Conservation (phyloP, 805 yeast species). For the Metahyphopichia silvanorum region DNA sequence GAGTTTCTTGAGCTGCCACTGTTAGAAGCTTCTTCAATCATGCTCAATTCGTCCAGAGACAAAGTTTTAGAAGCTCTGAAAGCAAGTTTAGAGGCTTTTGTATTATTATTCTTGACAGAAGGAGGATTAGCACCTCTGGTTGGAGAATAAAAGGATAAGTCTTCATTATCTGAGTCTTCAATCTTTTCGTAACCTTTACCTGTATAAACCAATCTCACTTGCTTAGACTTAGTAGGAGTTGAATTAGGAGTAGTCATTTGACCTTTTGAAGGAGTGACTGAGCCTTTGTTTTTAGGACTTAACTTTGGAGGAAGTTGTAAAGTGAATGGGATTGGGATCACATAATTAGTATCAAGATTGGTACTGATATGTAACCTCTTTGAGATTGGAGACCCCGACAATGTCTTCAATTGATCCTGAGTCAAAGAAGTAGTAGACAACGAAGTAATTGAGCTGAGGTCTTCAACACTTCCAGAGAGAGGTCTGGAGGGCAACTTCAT, state of each 20-base stretch:
- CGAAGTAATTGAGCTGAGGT: conserved; percentile 22
- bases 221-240: conserved; percentile 10
- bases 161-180: conserved; percentile 8
- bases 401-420: conserved; percentile 19
- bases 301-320: conserved; percentile 40
- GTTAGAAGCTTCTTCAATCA: conserved; percentile 38
- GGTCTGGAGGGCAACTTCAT: conserved; percentile 18
- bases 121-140: conserved; percentile 17
- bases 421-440: conserved; percentile 13
- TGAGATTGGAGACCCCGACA: conserved; percentile 35
- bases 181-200: conserved; percentile 36
- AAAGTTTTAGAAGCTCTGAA: conserved; percentile 14
- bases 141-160: not conserved
- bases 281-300: conserved; percentile 21
- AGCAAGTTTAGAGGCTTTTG: conserved; percentile 22
- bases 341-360: conserved; percentile 18
- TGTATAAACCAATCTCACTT: conserved; percentile 25
- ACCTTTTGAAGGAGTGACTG: not conserved
- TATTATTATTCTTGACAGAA: conserved; percentile 19
- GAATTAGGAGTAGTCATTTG: conserved; percentile 3
- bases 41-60: conserved; percentile 36
- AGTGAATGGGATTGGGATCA: conserved; percentile 43
- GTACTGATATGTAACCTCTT: conserved; percentile 32
- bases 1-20: conserved; percentile 26
- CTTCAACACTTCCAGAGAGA: conserved; percentile 15